Conservation (phyloP, 169 alveolate species). For the Eimeria necatrix region DNA sequence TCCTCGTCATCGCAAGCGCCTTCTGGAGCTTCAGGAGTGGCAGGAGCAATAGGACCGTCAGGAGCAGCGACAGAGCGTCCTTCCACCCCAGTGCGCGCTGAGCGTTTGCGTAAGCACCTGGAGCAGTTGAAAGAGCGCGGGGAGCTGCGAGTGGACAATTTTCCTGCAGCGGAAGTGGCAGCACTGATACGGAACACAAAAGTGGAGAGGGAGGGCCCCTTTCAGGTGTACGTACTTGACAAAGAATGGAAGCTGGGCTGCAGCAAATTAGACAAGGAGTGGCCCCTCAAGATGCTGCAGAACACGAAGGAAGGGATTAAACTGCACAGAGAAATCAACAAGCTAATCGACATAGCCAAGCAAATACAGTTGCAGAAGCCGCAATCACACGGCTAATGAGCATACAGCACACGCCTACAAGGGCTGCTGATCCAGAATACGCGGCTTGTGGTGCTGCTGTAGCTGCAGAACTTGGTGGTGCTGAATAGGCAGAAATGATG, state of each 20-base stretch:
- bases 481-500: too few species aligned
- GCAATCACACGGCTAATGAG: too few species aligned
- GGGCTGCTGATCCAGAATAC: too few species aligned
- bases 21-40: too few species aligned
- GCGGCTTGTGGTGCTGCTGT: too few species aligned
- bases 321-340: slow-evolving; percentile 32
- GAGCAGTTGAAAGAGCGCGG: background rate
- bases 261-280: slow-evolving; percentile 36
- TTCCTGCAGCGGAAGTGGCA: slow-evolving; percentile 61
- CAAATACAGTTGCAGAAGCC: background rate
- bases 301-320: slow-evolving; percentile 55
- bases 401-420: background rate
- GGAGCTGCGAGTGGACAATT: slow-evolving; percentile 18
- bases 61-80: slow-evolving; percentile 19
- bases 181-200: background rate
- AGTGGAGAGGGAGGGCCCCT: slow-evolving; percentile 65
- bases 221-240: slow-evolving; percentile 42
- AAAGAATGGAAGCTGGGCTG: slow-evolving; percentile 59
- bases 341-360: slow-evolving; percentile 48
- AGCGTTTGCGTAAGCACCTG: slow-evolving; percentile 25
- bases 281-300: slow-evolving; percentile 60
- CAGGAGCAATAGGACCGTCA: background rate
- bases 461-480: too few species aligned
- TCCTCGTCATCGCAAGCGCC: too few species aligned
- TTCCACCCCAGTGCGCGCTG: slow-evolving; percentile 56